phyloP scores from a whole-genome alignment of 768 basidiomycete species.

The Hericium erinaceus region DNA sequence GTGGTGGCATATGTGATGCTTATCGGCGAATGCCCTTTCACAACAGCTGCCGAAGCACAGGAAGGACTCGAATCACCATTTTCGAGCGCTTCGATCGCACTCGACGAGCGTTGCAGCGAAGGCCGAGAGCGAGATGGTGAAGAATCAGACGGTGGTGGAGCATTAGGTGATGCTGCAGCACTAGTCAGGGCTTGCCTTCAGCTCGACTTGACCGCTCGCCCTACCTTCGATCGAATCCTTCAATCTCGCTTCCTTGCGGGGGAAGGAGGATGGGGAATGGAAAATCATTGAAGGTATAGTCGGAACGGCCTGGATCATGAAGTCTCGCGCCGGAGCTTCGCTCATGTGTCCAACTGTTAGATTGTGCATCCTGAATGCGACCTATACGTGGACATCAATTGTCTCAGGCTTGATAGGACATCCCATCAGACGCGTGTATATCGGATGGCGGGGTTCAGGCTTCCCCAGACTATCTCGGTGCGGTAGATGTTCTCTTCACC shows the following conservation, averaged over 20 bases:
- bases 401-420: neutral
- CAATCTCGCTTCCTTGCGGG: conserved; percentile 77
- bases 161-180: conserved; percentile 74
- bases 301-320: neutral
- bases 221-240: conserved; percentile 77
- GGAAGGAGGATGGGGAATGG: conserved; percentile 60
- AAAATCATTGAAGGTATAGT: conserved; percentile 5
- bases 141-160: conserved; percentile 77
- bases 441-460: neutral
- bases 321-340: neutral
- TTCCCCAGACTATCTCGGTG: neutral
- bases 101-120: conserved; percentile 75
- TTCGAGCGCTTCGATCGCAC: conserved; percentile 61
- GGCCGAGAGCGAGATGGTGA: conserved; percentile 64
- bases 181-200: conserved; percentile 80
- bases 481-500: neutral
- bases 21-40: conserved; percentile 86
- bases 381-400: no score
- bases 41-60: conserved; percentile 85
- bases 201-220: conserved; percentile 68
- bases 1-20: conserved; percentile 95
- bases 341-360: neutral
- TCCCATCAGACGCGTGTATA: neutral
- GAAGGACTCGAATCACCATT: conserved; percentile 72
- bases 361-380: neutral